A percentile compares a stretch with the other conserved stretches of the same genome.
Evolutionary conservation across 73 alveolate species (phyloP).

Genomic region (Tetrahymena thermophila): DNA sequence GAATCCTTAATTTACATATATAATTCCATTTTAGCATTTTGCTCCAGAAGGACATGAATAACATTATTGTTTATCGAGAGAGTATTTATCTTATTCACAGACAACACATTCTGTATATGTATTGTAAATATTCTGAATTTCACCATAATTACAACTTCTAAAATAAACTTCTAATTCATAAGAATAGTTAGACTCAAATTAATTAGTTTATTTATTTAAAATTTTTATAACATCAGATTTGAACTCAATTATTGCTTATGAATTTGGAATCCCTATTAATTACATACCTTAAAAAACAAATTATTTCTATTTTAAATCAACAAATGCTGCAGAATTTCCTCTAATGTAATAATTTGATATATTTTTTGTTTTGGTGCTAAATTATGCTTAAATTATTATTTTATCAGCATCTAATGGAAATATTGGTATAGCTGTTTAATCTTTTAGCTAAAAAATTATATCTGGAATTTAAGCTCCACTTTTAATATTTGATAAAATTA

Average conservation of each 20-base stretch:
- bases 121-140: neutral
- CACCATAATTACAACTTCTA: neutral
- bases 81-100: constrained; percentile 16
- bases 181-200: neutral
- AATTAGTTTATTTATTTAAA: neutral
- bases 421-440: neutral
- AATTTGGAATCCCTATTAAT: neutral
- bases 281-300: neutral
- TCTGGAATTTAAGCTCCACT: neutral
- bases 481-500: neutral
- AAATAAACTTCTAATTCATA: neutral
- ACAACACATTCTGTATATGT: neutral
- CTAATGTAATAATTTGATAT: neutral
- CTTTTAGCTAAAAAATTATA: neutral
- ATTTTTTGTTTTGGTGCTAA: neutral
- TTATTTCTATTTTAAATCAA: neutral
- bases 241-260: neutral
- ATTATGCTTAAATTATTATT: neutral
- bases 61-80: neutral
- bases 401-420: neutral
- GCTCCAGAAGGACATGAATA: constrained; percentile 30
- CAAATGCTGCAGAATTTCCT: neutral
- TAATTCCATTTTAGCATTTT: constrained; percentile 17
- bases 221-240: neutral
- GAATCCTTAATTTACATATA: constrained; percentile 21